Percentiles rank a stretch among this genome's conserved stretches.
Evolutionary conservation across 768 basidiomycete genomes (phyloP).

Genomic region (Boletus pseudopeckii): DNA sequence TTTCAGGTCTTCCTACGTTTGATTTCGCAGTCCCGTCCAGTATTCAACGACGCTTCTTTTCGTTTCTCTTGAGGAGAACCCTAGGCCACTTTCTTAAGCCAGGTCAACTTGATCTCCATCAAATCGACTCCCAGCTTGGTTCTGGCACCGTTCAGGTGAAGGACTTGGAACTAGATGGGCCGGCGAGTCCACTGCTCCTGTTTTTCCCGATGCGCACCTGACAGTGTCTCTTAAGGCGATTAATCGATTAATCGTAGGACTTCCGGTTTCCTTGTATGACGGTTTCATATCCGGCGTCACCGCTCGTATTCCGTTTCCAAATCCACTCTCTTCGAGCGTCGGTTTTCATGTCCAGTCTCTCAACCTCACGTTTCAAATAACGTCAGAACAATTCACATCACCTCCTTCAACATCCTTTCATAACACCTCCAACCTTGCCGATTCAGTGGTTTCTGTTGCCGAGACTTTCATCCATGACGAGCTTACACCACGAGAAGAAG

Average conservation of each 20-base stretch:
- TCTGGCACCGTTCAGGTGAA: conserved; percentile 85
- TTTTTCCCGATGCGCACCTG: conserved; percentile 10
- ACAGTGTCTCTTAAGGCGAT: conserved; percentile 56
- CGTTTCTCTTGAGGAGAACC: conserved; percentile 79
- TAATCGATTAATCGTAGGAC: conserved; percentile 58
- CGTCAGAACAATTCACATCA: conserved; percentile 18
- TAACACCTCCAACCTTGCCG: conserved; percentile 49
- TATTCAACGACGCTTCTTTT: conserved; percentile 86
- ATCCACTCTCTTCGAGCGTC: conserved; percentile 71
- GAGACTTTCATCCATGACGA: conserved; percentile 87
- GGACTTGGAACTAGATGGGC: conserved; percentile 73
- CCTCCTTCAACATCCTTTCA: conserved; percentile 9
- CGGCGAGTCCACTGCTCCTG: conserved; percentile 46
- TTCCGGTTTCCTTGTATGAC: conserved; percentile 66
- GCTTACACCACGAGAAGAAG: conserved; percentile 67
- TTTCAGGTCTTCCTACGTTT: conserved; percentile 54
- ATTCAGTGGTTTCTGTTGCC: conserved; percentile 80
- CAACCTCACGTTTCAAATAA: conserved; percentile 61
- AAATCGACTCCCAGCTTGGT: conserved; percentile 92
- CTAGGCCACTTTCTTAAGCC: conserved; percentile 86
- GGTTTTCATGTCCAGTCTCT: conserved; percentile 67
- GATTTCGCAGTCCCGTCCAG: conserved; percentile 63
- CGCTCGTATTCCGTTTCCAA: conserved; percentile 81
- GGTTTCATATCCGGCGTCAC: conserved; percentile 75
- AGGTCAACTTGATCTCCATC: conserved; percentile 81